phyloP scores from a whole-genome alignment of 192 early-diverging fungal genomes.

The Gamsiella multidivaricata region DNA sequence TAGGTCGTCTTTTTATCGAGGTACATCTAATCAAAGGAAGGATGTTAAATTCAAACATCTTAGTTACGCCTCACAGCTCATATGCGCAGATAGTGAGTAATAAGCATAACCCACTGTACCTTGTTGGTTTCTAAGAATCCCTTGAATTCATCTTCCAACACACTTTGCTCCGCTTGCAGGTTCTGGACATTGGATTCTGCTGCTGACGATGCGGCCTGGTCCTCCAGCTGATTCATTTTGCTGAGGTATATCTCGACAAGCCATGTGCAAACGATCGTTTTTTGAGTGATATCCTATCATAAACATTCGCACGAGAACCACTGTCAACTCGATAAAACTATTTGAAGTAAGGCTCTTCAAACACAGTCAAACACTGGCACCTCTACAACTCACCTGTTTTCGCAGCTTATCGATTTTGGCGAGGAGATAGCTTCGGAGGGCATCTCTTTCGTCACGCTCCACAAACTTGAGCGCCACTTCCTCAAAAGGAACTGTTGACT shows the following conservation, averaged over 20 bases:
- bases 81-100: no score
- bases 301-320: no score
- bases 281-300: slow-evolving; percentile 80
- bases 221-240: slow-evolving; percentile 77
- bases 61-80: no score
- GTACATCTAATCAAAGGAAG: slow-evolving; percentile 37
- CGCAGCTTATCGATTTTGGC: slow-evolving; percentile 78
- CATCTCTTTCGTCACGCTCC: slow-evolving; percentile 73
- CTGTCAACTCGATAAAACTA: no score
- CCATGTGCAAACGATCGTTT: slow-evolving; percentile 86
- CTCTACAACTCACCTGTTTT: slow-evolving; percentile 65
- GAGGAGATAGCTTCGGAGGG: slow-evolving; percentile 82
- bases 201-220: slow-evolving; percentile 55
- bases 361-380: background rate
- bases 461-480: slow-evolving; percentile 91
- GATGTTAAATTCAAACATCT: no score
- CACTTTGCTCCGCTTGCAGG: slow-evolving; percentile 67
- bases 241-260: slow-evolving; percentile 89
- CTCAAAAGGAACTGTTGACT: slow-evolving; percentile 85
- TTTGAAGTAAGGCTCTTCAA: no score
- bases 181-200: slow-evolving; percentile 56
- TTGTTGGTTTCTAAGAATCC: slow-evolving; percentile 78
- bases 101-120: slow-evolving; percentile 58
- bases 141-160: slow-evolving; percentile 76
- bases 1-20: slow-evolving; percentile 80